Percentiles rank a stretch among this genome's conserved stretches.
These are phyloP conservation scores for Eutrema salsugineum DNA, from an alignment of 441 rosid species.

Conservation along the genomic window DNA sequence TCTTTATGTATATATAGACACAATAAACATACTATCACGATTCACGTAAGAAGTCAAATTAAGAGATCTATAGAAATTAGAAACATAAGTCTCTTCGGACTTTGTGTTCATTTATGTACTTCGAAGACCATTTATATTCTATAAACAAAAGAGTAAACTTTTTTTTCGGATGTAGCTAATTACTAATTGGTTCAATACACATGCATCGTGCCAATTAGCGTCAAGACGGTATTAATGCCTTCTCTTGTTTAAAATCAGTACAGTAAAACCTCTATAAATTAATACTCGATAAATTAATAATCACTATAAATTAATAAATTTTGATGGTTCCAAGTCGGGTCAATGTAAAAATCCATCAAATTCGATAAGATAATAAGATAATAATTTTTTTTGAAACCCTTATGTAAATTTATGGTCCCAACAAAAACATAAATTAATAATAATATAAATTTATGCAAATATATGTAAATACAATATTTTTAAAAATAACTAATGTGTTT, in stretches of 20 bases:
- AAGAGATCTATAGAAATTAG: neutral
- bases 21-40: neutral
- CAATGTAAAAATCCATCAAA: too few relatives aligned
- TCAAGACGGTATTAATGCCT: neutral
- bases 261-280: too few relatives aligned
- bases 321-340: too few relatives aligned
- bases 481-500: too few relatives aligned
- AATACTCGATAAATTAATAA: too few relatives aligned
- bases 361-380: too few relatives aligned
- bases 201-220: neutral
- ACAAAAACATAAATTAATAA: too few relatives aligned
- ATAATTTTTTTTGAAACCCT: too few relatives aligned
- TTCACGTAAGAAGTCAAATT: neutral
- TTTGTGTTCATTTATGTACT: neutral
- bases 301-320: too few relatives aligned
- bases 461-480: too few relatives aligned
- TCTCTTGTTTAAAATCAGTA: neutral
- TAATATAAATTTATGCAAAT: too few relatives aligned
- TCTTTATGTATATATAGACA: neutral
- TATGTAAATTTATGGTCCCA: too few relatives aligned
- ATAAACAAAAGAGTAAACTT: neutral
- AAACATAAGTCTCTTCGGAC: constrained; percentile 5
- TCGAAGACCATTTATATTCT: neutral
- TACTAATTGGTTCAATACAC: neutral
- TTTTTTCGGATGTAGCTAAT: neutral